Conservation (phyloP, 768 basidiomycete species). For the Russula vinacea region DNA sequence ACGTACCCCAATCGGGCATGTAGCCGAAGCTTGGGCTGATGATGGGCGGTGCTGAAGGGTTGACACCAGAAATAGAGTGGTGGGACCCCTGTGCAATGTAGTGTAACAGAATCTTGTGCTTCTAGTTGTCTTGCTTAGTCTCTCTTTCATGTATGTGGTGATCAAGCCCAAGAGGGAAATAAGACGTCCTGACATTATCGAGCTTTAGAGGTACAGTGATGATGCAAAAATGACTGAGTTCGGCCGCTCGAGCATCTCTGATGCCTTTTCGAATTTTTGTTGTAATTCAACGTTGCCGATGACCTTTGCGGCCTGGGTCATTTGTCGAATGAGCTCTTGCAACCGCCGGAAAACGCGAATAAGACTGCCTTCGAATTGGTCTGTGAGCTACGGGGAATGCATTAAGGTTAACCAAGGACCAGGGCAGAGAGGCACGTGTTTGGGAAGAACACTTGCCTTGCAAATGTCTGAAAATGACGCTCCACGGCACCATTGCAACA, state of each 20-base stretch:
- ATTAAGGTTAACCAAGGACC: not conserved
- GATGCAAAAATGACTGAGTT: slow-evolving; percentile 93
- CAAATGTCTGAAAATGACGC: slow-evolving; percentile 94
- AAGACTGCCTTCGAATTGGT: slow-evolving; percentile 94
- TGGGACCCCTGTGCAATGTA: no score
- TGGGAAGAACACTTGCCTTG: slow-evolving; percentile 56
- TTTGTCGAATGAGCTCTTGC: slow-evolving; percentile 92
- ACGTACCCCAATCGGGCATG: slow-evolving; percentile 9
- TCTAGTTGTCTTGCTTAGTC: not conserved
- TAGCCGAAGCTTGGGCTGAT: slow-evolving; percentile 57
- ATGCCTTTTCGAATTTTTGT: slow-evolving; percentile 88
- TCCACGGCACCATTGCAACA: slow-evolving; percentile 97
- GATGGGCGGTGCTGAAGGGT: slow-evolving; percentile 42
- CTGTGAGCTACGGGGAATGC: slow-evolving; percentile 61
- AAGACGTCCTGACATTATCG: not conserved
- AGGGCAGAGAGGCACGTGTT: not conserved
- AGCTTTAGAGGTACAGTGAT: slow-evolving; percentile 65
- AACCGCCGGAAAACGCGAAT: slow-evolving; percentile 95
- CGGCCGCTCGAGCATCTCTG: slow-evolving; percentile 89
- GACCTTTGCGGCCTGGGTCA: slow-evolving; percentile 92
- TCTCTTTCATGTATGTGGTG: not conserved
- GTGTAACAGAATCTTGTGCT: not conserved
- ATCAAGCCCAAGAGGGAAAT: not conserved
- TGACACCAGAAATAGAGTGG: not conserved
- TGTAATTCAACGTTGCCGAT: slow-evolving; percentile 94